phyloP scores from a whole-genome alignment of 2,329 filamentous ascomycete genomes.

The Trichoderma polysporum region DNA sequence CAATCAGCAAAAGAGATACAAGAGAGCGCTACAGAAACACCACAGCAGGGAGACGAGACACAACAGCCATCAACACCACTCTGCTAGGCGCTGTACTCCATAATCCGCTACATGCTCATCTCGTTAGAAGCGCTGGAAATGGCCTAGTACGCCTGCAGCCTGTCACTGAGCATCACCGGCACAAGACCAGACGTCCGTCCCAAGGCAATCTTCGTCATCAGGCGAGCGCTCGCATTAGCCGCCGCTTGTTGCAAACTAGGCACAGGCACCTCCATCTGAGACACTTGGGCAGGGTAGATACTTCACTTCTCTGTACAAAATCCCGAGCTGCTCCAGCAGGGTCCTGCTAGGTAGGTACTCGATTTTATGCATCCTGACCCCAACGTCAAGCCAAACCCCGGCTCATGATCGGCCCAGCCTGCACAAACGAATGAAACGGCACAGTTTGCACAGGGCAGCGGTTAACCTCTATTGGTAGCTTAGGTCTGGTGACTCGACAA shows the following conservation, averaged over 20 bases:
- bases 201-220: constrained; percentile 16
- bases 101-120: not conserved
- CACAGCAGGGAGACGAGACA: not conserved
- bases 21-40: not conserved
- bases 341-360: not conserved
- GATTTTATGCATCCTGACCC: constrained; percentile 3
- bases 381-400: constrained; percentile 24
- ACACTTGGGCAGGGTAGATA: not conserved
- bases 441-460: constrained; percentile 27
- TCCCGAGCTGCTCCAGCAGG: not conserved
- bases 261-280: not conserved
- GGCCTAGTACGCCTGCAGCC: constrained; percentile 20
- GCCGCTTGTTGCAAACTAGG: not conserved
- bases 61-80: constrained; percentile 3
- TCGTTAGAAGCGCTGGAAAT: constrained; percentile 13
- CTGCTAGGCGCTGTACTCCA: constrained; percentile 13
- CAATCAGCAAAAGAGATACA: not conserved
- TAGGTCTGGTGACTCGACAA: constrained; percentile 28
- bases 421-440: constrained; percentile 36
- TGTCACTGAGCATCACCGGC: constrained; percentile 21
- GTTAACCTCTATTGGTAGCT: constrained; percentile 29
- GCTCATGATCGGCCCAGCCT: constrained; percentile 34
- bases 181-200: constrained; percentile 15
- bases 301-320: not conserved
- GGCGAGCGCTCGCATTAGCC: constrained; percentile 15